Evolutionary conservation across 164 flowering plant species (phyloP).

Genomic region (Protea cynaroides): DNA sequence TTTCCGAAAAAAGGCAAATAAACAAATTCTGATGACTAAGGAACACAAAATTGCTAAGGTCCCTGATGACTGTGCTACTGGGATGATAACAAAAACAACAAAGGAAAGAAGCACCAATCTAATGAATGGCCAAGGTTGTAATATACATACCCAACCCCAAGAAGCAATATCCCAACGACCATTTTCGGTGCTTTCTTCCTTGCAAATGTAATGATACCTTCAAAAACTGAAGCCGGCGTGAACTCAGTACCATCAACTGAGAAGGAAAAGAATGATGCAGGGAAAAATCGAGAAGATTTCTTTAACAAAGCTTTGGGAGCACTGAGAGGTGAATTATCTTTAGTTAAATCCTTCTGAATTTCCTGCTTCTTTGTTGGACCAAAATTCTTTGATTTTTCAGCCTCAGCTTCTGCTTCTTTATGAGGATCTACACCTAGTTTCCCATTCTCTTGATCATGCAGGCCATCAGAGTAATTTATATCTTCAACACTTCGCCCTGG

Average conservation of each 20-base stretch:
- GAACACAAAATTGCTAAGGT: neutral
- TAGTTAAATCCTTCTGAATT: conserved; percentile 50
- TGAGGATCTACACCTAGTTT: conserved; percentile 32
- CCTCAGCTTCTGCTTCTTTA: conserved; percentile 58
- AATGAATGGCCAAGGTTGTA: neutral
- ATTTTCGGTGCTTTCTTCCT: conserved; percentile 68
- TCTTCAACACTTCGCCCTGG: conserved; percentile 30
- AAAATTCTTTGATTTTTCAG: conserved; percentile 51
- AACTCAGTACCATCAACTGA: conserved; percentile 65
- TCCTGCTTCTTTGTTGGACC: conserved; percentile 74
- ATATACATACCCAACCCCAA: conserved; percentile 80
- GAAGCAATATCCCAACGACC: conserved; percentile 56
- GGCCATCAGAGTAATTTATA: conserved; percentile 28
- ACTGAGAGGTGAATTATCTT: conserved; percentile 48
- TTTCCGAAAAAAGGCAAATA: too few species aligned
- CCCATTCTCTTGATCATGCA: conserved; percentile 54
- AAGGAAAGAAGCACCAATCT: conserved; percentile 1
- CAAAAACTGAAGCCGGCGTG: conserved; percentile 68
- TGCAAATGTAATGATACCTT: conserved; percentile 44
- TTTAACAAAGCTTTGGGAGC: conserved; percentile 70
- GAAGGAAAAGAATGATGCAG: conserved; percentile 96
- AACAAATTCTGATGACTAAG: too few species aligned
- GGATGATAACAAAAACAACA: neutral
- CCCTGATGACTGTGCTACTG: neutral
- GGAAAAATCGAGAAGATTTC: conserved; percentile 95